Percentiles rank a stretch among this genome's conserved stretches.
Conservation (phyloP, 1,139 yeast species). For the Debaryomyces sp. region DNA sequence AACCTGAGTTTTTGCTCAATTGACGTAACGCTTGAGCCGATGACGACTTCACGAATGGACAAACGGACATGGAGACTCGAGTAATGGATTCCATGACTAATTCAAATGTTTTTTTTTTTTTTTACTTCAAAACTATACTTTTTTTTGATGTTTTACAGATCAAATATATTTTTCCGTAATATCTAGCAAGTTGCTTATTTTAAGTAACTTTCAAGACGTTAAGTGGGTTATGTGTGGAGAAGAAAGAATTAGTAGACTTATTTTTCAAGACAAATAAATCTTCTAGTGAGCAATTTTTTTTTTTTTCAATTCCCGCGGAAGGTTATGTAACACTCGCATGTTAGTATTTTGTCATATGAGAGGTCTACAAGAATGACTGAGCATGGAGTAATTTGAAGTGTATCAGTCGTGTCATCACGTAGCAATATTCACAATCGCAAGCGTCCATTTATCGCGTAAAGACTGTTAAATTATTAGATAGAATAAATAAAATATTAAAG, state of each 20-base stretch:
- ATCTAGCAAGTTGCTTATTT: background rate
- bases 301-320: background rate
- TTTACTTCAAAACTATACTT: background rate
- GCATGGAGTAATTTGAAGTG: background rate
- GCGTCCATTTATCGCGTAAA: too few relatives aligned
- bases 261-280: background rate
- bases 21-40: slow-evolving; percentile 63
- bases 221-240: background rate
- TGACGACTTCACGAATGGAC: slow-evolving; percentile 82
- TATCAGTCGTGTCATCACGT: background rate
- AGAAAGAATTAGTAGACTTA: background rate
- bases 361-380: background rate
- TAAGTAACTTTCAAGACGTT: background rate
- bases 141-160: background rate
- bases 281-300: background rate
- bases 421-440: background rate
- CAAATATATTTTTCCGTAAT: background rate
- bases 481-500: too few relatives aligned
- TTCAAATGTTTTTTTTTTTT: background rate
- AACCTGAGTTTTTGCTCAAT: slow-evolving; percentile 43
- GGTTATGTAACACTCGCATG: background rate
- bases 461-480: too few relatives aligned
- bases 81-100: slow-evolving; percentile 69
- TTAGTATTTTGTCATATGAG: background rate
- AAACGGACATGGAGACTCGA: slow-evolving; percentile 74